Evolutionary conservation across 495 filamentous ascomycete genomes (phyloP).

Genomic region (Neurospora sp.): DNA sequence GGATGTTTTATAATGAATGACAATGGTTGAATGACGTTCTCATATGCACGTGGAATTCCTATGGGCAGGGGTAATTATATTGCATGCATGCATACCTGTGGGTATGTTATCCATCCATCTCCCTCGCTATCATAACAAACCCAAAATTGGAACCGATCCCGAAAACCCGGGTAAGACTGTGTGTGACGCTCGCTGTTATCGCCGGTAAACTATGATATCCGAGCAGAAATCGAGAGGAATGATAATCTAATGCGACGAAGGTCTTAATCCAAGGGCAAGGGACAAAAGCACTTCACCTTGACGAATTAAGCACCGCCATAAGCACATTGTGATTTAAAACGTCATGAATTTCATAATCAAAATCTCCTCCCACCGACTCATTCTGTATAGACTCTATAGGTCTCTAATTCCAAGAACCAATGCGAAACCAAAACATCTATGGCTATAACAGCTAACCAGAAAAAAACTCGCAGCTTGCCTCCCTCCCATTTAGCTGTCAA

Average conservation of each 20-base stretch:
- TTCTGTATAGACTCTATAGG: background rate
- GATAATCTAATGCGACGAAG: background rate
- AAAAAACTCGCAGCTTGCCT: background rate
- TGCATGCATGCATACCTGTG: background rate
- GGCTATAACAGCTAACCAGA: background rate
- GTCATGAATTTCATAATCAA: background rate
- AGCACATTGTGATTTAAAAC: background rate
- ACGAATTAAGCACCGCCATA: background rate
- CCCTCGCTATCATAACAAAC: background rate
- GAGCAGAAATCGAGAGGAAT: background rate
- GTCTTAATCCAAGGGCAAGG: background rate
- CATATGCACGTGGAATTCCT: background rate
- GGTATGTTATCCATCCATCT: background rate
- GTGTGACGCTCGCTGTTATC: background rate
- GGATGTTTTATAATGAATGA: background rate
- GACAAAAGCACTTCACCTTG: background rate
- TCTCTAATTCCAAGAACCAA: background rate
- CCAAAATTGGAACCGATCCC: background rate
- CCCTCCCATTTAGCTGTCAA: background rate
- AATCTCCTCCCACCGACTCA: background rate
- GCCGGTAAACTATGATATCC: background rate
- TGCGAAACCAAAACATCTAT: background rate
- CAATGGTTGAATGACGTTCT: background rate
- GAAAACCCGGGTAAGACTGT: background rate
- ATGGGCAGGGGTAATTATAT: background rate